Conservation (phyloP, 2,329 filamentous ascomycete species). For the Furcasterigmium sp. region DNA sequence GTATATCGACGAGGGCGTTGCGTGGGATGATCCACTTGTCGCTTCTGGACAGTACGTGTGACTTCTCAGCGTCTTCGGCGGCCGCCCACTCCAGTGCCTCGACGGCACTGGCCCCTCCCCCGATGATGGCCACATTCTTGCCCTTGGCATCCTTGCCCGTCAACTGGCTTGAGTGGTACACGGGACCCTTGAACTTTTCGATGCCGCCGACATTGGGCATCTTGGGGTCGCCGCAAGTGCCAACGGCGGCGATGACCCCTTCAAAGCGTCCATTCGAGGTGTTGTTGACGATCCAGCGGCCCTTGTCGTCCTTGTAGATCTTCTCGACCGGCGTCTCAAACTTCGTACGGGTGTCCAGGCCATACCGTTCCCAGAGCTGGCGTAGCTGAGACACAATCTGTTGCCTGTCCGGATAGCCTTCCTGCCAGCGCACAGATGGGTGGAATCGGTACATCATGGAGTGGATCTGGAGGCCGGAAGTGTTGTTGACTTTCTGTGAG, state of each 20-base stretch:
- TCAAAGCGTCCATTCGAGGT: slow-evolving; percentile 67
- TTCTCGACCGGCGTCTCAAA: slow-evolving; percentile 68
- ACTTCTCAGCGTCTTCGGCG: slow-evolving; percentile 58
- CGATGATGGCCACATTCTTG: slow-evolving; percentile 72
- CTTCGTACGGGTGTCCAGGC: slow-evolving; percentile 62
- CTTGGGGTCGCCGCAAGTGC: slow-evolving; percentile 75
- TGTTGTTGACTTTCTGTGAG: slow-evolving; percentile 70
- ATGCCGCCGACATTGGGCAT: slow-evolving; percentile 66
- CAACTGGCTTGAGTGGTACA: slow-evolving; percentile 71
- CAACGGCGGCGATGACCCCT: slow-evolving; percentile 71
- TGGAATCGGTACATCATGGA: slow-evolving; percentile 86
- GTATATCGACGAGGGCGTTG: slow-evolving; percentile 66
- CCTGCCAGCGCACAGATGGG: slow-evolving; percentile 68
- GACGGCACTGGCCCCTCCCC: slow-evolving; percentile 75
- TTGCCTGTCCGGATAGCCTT: slow-evolving; percentile 71
- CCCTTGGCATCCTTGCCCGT: slow-evolving; percentile 66
- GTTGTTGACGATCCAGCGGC: slow-evolving; percentile 75
- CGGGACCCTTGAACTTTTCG: slow-evolving; percentile 64
- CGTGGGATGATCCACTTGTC: slow-evolving; percentile 88
- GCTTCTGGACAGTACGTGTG: slow-evolving; percentile 68
- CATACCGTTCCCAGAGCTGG: slow-evolving; percentile 70
- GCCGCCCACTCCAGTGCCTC: slow-evolving; percentile 79
- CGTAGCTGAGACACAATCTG: slow-evolving; percentile 71
- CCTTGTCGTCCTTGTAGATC: slow-evolving; percentile 62
- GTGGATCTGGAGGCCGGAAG: slow-evolving; percentile 77